Evolutionary conservation across 805 yeast species (phyloP), one percentile per base, ranked within the genome.

Genomic region (Ogataea populi-albae): DNA sequence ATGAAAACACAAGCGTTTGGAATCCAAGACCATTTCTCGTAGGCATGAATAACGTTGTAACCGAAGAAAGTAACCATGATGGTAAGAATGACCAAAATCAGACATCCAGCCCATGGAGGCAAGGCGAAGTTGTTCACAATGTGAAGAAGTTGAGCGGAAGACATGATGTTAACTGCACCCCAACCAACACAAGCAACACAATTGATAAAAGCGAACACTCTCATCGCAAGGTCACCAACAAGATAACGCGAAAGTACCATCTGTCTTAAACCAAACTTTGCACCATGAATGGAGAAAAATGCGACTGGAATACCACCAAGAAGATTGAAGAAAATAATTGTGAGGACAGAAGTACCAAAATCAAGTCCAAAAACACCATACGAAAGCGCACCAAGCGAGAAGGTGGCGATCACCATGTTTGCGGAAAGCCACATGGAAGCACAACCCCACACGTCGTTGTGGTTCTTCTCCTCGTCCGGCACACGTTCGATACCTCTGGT

Each of bases 371-470:
- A 86, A 17, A 76, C 70, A 40, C 81, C 66, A 30, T 53, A 55
- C 21, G 86, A 85, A 27, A 81, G 59, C 44, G 75, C 82, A 59
- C 97, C 96, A 32, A 86, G 66, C 6, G 95, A 69, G 50, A 75
- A 78, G 12, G 96, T 77, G 15, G 96, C 87, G 54, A 88, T 75
- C 38, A 86, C 95, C 73, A 86, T 69, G 63, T 88, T 87, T 23
- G 95, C 94, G 6, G 94, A 82, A 51, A 83, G 72, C 95, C 96
- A 88, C 91, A 88, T 84, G 32, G 89, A 69, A 29, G 87, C 86
- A 20, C 93, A 84, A 46, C 74, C 75, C 64, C 75, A 66, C 41
- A 82, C 55, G 23, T 85, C 78, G 29, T 71, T 71, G 43, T 81
- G 86, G 30, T 73, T 71, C 57, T 86, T 81, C 60, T 86, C 91